Evolutionary conservation across 768 basidiomycete species (phyloP).

Genomic region (Boletus tomentosulus): DNA sequence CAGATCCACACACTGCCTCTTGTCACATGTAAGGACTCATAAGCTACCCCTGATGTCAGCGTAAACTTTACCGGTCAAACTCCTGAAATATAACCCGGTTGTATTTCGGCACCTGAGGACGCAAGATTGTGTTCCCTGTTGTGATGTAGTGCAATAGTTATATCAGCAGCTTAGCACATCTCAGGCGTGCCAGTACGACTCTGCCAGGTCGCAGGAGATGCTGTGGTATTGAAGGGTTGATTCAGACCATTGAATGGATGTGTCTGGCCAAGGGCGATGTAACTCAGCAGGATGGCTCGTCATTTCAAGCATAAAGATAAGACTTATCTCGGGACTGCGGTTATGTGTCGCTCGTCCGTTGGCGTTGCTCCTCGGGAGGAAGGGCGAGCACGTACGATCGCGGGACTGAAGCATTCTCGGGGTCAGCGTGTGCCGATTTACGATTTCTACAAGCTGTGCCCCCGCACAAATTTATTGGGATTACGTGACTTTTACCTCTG

Average conservation of each 20-base stretch:
- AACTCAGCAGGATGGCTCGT: not conserved
- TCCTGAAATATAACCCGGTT: not conserved
- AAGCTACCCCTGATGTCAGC: not conserved
- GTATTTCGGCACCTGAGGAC: not conserved
- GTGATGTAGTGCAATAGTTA: not conserved
- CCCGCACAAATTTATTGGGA: no score
- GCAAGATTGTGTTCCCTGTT: not conserved
- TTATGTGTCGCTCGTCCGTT: no score
- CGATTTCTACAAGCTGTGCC: no score
- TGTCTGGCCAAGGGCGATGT: not conserved
- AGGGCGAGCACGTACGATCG: no score
- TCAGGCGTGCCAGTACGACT: not conserved
- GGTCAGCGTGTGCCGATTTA: no score
- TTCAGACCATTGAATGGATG: not conserved
- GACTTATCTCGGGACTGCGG: not conserved
- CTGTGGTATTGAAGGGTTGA: not conserved
- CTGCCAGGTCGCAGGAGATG: not conserved
- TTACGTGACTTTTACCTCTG: no score
- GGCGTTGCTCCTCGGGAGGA: no score
- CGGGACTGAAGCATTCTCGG: no score
- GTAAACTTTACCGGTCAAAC: not conserved
- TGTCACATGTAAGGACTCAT: not conserved
- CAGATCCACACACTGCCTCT: constrained; percentile 1
- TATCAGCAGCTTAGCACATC: not conserved
- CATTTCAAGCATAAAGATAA: not conserved